Evolutionary conservation across 2,329 filamentous ascomycete species (phyloP), one percentile per base, ranked within the genome.

Genomic region (Whalleya microplaca): DNA sequence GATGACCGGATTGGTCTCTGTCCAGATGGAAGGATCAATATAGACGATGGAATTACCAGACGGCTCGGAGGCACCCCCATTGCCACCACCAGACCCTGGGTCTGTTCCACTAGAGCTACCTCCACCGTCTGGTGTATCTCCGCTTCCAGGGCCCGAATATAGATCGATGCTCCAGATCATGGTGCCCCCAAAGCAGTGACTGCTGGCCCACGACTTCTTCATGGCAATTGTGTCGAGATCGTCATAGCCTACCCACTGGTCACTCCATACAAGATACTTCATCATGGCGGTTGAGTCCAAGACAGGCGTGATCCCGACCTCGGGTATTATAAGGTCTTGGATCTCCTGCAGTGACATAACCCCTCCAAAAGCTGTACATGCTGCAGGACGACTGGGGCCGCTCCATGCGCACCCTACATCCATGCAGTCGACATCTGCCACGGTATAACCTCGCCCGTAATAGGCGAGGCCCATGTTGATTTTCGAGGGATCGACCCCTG

Each of bases 371-470:
- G 65, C 63, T 2, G 71, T 72, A 48, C 72, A 75, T 1, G 44
- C 21, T 0, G 48, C 72, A 0, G 71, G 61, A n/a, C 65, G 65
- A 50, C 67, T 70, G 0, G 68, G 63, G 0, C 63, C 69, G 0
- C 16, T 41, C 14, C 68, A 72, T 0, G 42, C 49, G 23, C 73
- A 74, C 0, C 53, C 57, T 0, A 67, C 58, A 0, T 27, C 18
- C 10, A 63, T 70, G 44, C 72, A 75, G 40, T 20, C 58, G 1
- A 65, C 56, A 19, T 69, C 62, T 0, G 56, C 27, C 0, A 75
- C 27, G 0, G 75, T 80, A 45, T 76, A 81, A 1, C 76, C 73
- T 4, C 79, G 69, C 0, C 79, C 79, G 50, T 83, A 83, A 46
- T 72, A 74, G 1, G 78, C 78, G 0, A 81, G 51, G 0, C 80